These are phyloP conservation scores for Leptodontidium sp. DNA, from an alignment of 2,329 filamentous ascomycete species.

Conservation along the genomic window DNA sequence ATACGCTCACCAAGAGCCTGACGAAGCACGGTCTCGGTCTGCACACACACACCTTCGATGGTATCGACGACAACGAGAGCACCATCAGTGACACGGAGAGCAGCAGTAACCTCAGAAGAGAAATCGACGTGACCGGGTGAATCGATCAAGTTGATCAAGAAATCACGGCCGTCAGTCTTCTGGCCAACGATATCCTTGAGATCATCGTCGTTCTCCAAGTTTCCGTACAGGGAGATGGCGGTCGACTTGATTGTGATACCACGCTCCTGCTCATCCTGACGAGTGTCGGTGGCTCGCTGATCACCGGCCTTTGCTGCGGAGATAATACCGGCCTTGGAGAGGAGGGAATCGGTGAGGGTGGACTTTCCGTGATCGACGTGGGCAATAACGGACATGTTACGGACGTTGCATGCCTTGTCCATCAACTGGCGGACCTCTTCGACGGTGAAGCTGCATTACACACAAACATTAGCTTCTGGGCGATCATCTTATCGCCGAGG, in stretches of 20 bases:
- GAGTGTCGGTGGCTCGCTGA: slow-evolving; percentile 94
- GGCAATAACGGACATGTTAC: slow-evolving; percentile 99
- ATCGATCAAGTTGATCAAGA: slow-evolving; percentile 99
- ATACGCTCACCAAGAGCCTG: slow-evolving; percentile 99
- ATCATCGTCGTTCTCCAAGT: slow-evolving; percentile 82
- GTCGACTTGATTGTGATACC: slow-evolving; percentile 99
- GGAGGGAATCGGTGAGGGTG: slow-evolving; percentile 98
- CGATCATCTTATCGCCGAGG: slow-evolving; percentile 34
- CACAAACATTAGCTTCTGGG: slow-evolving; percentile 57
- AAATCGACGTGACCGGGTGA: slow-evolving; percentile 99
- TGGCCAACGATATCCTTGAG: slow-evolving; percentile 92
- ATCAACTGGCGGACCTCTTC: slow-evolving; percentile 85
- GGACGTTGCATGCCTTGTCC: slow-evolving; percentile 80
- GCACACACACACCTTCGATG: slow-evolving; percentile 99
- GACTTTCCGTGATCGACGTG: slow-evolving; percentile 99
- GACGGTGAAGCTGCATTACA: slow-evolving; percentile 86
- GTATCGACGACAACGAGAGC: slow-evolving; percentile 99
- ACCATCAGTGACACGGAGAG: slow-evolving; percentile 99
- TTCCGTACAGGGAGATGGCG: slow-evolving; percentile 96
- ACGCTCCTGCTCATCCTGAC: slow-evolving; percentile 98
- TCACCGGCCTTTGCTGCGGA: slow-evolving; percentile 97
- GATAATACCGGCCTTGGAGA: slow-evolving; percentile 99
- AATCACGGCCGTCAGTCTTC: slow-evolving; percentile 90
- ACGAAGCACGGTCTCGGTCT: slow-evolving; percentile 99
- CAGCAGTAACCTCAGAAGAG: slow-evolving; percentile 99